Base-by-base conservation (phyloP, 1,284 basidiomycete species). In the Cutaneotrichosporon mucoides region DNA sequence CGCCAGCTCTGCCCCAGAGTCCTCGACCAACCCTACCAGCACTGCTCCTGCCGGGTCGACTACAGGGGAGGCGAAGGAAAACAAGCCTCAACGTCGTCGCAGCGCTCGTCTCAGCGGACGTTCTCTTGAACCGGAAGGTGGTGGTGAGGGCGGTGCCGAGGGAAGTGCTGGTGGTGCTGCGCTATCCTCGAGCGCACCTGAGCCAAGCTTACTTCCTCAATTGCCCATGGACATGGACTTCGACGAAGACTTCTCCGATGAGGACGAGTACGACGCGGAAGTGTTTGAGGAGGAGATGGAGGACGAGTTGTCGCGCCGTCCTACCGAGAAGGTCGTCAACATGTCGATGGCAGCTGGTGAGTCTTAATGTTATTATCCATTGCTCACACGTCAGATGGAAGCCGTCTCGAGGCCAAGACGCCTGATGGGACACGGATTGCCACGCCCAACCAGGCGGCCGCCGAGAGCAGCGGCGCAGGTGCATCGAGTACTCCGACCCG, bases 391-490 rank as follows among this genome's bases (percentile, higher is more conserved):
- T 42, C 90, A 87, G 93, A 95, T 78, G 92, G 91, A 6, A 87
- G 88, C 5, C 91, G 89, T 71, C 85, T 98, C 7, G 92, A 93
- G 71, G 94, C 92, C 8, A 91, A 96, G 75, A 98, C 95, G 0
- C 93, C 95, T 0, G 91, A 97, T 62, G 95, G 95, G 1, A 97
- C 94, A 0, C 85, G 92, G 16, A 86, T 99, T 38, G 86, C 89
- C 2, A 98, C 95, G 6, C 95, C 95, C 0, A 82, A 68, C 81
- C 84, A 56, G 73, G 79, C 13, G 6, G 65, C 67, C 0, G 52
- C 50, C 34, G 55, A 65, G 9, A 67, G 56, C 15, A 60, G 66
- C 1, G 63, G 66, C 8, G 60, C 63, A 6, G 66, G 64, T 4
- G 43, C 66, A 4, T 74, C 63, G 1, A 55, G 70, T 4, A 66